These are phyloP conservation scores for Boletales sp. DNA, from an alignment of 768 basidiomycete species.

Conservation along the genomic window DNA sequence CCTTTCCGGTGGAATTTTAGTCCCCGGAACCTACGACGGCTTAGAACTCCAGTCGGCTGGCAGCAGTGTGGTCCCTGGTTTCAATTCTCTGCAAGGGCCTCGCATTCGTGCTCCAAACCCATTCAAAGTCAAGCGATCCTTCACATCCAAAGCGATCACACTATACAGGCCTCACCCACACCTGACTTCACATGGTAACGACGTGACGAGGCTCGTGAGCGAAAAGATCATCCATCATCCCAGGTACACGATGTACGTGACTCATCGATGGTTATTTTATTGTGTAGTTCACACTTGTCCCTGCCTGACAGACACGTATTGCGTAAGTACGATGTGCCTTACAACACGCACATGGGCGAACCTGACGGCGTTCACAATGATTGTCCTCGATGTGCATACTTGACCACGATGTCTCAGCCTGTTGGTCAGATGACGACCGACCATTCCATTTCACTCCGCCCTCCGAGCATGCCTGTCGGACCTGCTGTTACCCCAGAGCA, in stretches of 20 bases:
- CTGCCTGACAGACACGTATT: not conserved
- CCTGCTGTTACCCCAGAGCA: not conserved
- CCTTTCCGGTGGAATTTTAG: constrained; percentile 2
- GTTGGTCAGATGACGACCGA: no score
- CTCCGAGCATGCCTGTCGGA: no score
- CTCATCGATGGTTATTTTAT: not conserved
- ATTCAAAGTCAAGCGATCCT: not conserved
- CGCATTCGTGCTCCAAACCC: not conserved
- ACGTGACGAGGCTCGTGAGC: no score
- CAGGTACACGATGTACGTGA: not conserved
- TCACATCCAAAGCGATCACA: not conserved
- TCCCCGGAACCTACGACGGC: constrained; percentile 8
- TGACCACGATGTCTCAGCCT: no score
- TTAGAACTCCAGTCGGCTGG: not conserved
- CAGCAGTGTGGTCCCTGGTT: not conserved
- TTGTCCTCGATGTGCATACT: no score
- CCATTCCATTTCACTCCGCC: no score
- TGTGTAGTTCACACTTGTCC: not conserved
- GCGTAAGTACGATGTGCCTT: not conserved
- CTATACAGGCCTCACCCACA: no score
- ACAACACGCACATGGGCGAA: no score
- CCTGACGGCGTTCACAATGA: no score
- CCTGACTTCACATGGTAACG: no score
- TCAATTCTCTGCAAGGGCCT: not conserved
- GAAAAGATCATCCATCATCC: not conserved